Evolutionary conservation across 2,329 filamentous ascomycete genomes (phyloP), one percentile per base, ranked within the genome.

Genomic region (Ascocoryne sarcoides): DNA sequence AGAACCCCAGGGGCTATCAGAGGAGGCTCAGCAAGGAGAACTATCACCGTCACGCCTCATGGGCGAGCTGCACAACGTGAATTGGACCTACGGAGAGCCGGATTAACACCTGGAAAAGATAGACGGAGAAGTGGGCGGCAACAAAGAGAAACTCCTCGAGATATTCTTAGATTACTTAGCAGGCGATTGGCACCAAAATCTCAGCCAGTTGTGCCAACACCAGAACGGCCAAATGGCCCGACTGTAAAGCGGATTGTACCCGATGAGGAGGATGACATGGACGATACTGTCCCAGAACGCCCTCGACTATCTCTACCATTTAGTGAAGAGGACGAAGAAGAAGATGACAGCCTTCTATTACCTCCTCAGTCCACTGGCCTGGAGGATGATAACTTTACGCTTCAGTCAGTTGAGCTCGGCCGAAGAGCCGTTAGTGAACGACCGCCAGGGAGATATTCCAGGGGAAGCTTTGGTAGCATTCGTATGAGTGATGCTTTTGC

Each of bases 81-180:
- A 21, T 65, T 80, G 38, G 69, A 79, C 49, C 68, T 71, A 47
- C 73, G 76, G 4, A 71, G 77, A 31, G 70, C 71, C 2, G 73
- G 76, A 35, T 69, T 78, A 46, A 82, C 77, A 0, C 77, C 77
- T 0, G 75, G 74, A 14, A 71, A 70, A 46, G 69, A 69, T 39
- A 68, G 72, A 15, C 67, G 77, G n/a, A 69, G 69, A 50, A 80
- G 76, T 53, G 54, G 72, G 37, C 69, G 30, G 7, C 33, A 70
- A 44, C 67, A 72, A 51, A 64, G 74, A 45, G 73, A 78, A 55
- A 74, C 73, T 4, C 71, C 75, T 2, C 65, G 70, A 51, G 69
- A 70, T 44, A 54, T 71, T 16, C 54, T 79, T 33, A 67, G 74
- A 37, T 67, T 69, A 42, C 65, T 82, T 18, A 72, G 73, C 41